A percentile compares a stretch with the other conserved stretches of the same genome.
Conservation (phyloP, 306 rosid species). For the Gleditsia sinensis region DNA sequence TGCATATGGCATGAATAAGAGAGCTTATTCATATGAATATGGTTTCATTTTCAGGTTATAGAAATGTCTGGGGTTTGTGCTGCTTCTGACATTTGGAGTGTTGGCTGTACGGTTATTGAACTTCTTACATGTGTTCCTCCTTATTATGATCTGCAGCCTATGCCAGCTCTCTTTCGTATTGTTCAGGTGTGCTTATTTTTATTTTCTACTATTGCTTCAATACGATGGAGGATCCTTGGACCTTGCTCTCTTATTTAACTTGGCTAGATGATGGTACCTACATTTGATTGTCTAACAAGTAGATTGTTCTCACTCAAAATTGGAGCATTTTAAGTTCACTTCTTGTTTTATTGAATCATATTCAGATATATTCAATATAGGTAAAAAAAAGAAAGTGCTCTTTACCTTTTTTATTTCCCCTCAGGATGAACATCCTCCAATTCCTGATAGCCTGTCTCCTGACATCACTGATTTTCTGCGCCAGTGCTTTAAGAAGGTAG, state of each 20-base stretch:
- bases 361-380: slow-evolving; percentile 6
- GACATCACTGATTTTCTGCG: slow-evolving; percentile 95
- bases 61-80: slow-evolving; percentile 99
- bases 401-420: slow-evolving; percentile 35
- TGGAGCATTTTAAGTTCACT: slow-evolving; percentile 25
- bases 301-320: background rate
- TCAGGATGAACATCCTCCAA: slow-evolving; percentile 97
- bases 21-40: slow-evolving; percentile 28
- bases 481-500: slow-evolving; percentile 98
- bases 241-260: slow-evolving; percentile 10
- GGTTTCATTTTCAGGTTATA: slow-evolving; percentile 73
- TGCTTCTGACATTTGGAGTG: slow-evolving; percentile 99
- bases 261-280: slow-evolving; percentile 17
- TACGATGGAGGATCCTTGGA: slow-evolving; percentile 5
- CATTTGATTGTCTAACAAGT: slow-evolving; percentile 17
- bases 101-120: slow-evolving; percentile 98
- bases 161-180: slow-evolving; percentile 98
- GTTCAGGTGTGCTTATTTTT: slow-evolving; percentile 71
- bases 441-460: slow-evolving; percentile 90
- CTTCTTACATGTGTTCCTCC: slow-evolving; percentile 98
- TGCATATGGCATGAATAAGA: slow-evolving; percentile 25
- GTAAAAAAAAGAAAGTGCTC: background rate
- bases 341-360: slow-evolving; percentile 26
- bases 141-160: slow-evolving; percentile 96
- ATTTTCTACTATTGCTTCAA: slow-evolving; percentile 3